Evolutionary conservation across 306 rosid genomes (phyloP).

Genomic region (Vigna reflexopilosa): DNA sequence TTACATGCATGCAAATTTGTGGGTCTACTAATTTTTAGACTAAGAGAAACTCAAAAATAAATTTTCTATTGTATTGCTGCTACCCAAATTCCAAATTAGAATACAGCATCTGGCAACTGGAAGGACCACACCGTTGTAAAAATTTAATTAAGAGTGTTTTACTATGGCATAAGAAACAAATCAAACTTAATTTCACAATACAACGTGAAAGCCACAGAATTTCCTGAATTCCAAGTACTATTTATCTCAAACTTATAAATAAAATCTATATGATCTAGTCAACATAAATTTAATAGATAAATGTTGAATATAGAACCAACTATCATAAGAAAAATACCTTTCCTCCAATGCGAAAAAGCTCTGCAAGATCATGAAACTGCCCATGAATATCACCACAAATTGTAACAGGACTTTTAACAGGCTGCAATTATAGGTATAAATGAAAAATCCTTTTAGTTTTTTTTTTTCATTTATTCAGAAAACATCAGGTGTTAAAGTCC

Average conservation of each 20-base stretch:
- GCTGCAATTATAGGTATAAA: slow-evolving; percentile 66
- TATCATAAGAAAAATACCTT: slow-evolving; percentile 64
- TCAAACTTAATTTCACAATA: background rate
- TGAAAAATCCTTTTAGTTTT: slow-evolving; percentile 28
- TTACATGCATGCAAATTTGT: slow-evolving; percentile 3
- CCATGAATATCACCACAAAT: slow-evolving; percentile 99
- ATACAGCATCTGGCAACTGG: background rate
- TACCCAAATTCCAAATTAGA: slow-evolving; percentile 25
- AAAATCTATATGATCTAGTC: background rate
- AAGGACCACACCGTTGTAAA: background rate
- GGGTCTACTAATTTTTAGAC: slow-evolving; percentile 1
- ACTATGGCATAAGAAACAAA: background rate
- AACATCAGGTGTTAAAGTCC: slow-evolving; percentile 27
- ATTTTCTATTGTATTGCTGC: background rate
- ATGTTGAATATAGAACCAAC: slow-evolving; percentile 27
- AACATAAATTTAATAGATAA: slow-evolving; percentile 18
- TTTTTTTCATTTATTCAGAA: slow-evolving; percentile 28
- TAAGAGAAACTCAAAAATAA: slow-evolving; percentile 11
- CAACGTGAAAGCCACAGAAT: background rate
- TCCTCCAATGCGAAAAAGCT: slow-evolving; percentile 97
- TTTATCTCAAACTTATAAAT: slow-evolving; percentile 31
- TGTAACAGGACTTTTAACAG: slow-evolving; percentile 94
- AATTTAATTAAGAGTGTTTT: slow-evolving; percentile 9
- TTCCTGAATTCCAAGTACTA: slow-evolving; percentile 5
- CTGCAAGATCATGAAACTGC: slow-evolving; percentile 97